phyloP scores from a whole-genome alignment of 108 stramenopile species.

The Bacterosira constricta region DNA sequence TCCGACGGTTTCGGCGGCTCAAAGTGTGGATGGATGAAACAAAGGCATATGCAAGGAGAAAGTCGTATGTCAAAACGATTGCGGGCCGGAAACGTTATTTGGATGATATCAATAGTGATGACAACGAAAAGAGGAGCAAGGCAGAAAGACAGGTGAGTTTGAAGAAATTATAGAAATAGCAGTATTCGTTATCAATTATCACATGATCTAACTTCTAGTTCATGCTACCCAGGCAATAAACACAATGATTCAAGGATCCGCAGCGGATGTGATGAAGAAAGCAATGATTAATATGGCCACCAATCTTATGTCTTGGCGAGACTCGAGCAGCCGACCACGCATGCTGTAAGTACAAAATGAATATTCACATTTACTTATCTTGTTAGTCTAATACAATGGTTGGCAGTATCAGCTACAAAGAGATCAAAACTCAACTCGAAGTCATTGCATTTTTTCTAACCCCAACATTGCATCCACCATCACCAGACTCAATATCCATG shows the following conservation, averaged over 20 bases:
- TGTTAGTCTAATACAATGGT: not conserved
- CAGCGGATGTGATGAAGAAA: slow-evolving; percentile 65
- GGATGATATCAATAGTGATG: slow-evolving; percentile 51
- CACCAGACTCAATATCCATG: slow-evolving; percentile 60
- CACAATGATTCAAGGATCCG: slow-evolving; percentile 67
- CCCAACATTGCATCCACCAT: not conserved
- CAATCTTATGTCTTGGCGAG: slow-evolving; percentile 37
- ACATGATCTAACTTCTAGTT: not conserved
- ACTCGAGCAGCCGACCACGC: slow-evolving; percentile 20
- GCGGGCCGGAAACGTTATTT: slow-evolving; percentile 45
- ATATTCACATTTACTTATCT: not conserved
- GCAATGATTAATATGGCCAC: slow-evolving; percentile 57
- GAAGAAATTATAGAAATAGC: not conserved
- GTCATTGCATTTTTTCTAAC: not conserved
- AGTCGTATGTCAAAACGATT: slow-evolving; percentile 46
- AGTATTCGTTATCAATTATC: not conserved
- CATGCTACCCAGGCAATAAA: slow-evolving; percentile 51
- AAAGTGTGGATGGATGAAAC: slow-evolving; percentile 46
- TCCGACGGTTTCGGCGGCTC: slow-evolving; percentile 39
- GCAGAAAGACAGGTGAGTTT: slow-evolving; percentile 63
- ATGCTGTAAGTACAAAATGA: slow-evolving; percentile 32
- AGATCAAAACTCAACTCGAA: too few species aligned
- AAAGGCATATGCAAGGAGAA: slow-evolving; percentile 17
- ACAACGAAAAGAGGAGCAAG: slow-evolving; percentile 35
- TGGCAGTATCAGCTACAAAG: not conserved